Evolutionary conservation across 2,329 filamentous ascomycete genomes (phyloP).

Genomic region (Beauveria varroae): DNA sequence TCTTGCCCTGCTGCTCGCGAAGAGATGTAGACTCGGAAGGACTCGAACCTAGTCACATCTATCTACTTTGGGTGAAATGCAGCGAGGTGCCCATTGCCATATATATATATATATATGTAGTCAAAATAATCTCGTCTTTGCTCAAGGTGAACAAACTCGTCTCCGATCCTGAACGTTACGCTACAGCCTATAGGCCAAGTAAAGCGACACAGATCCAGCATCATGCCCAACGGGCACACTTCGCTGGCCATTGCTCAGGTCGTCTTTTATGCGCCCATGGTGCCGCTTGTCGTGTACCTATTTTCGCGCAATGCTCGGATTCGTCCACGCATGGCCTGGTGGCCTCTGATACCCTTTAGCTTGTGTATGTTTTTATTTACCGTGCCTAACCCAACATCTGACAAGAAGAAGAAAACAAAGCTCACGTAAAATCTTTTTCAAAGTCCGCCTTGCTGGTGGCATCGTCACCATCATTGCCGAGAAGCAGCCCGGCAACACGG

Average conservation of each 20-base stretch:
- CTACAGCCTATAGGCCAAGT: no score
- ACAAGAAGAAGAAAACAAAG: background rate
- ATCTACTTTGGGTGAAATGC: background rate
- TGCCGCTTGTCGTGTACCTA: slow-evolving; percentile 18
- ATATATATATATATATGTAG: background rate
- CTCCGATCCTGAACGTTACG: no score
- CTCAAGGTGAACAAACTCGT: background rate
- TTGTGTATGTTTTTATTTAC: slow-evolving; percentile 14
- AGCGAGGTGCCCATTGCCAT: background rate
- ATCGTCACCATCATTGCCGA: slow-evolving; percentile 20
- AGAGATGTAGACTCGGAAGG: background rate
- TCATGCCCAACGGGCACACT: slow-evolving; percentile 16
- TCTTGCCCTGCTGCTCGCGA: background rate
- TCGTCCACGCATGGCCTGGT: slow-evolving; percentile 22
- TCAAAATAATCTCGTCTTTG: background rate
- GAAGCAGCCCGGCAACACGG: slow-evolving; percentile 14
- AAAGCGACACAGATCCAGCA: background rate
- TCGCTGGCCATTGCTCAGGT: slow-evolving; percentile 20
- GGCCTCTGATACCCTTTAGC: slow-evolving; percentile 19
- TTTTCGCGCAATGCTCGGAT: slow-evolving; percentile 20
- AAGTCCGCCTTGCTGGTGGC: slow-evolving; percentile 22
- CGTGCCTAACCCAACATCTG: no score
- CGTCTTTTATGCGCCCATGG: slow-evolving; percentile 20
- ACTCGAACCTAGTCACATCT: background rate
- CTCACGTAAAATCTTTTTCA: no score